Base-by-base conservation (phyloP, 257 asterid species). In the Verbascum thapsus region DNA sequence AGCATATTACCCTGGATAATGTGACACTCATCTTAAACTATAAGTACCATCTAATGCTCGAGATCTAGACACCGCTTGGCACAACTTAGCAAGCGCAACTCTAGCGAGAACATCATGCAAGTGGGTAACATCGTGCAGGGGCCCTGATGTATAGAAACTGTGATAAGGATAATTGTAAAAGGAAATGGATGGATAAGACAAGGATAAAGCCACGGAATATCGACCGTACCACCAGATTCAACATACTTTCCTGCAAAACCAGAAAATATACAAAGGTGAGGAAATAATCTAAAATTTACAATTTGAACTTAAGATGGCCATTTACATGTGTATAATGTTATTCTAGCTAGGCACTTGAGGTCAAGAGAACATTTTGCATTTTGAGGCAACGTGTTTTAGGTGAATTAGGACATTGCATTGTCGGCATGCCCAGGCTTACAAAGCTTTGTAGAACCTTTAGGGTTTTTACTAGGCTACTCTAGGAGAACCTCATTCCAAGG, bases 31-130 rank as follows among this genome's bases (percentile, higher is more conserved):
- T 58, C 62, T 42, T 37, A 63, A 52, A 53, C 69, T 53, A 58
- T 35, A 59, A 76, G 75, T 83, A 94, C 99, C 99, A 71, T 90
- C 92, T 44, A 94, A 70, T 69, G 88, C 89, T 58, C 96, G 90
- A 68, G 99, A 95, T 80, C 99, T 84, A 43, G 96, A 81, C 68
- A 94, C 74, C 6, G 90, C 61, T 67, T 94, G 94, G 81, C 99
- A 94, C 79, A 94, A 83, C 78, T 82, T 87, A 70, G 97, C 92
- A 63, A 94, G 88, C 55, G 97, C 96, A 72, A 94, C 97, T 85
- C 99, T 84, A 59, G 99, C 99, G 60, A 94, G 96, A 74, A 90
- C 99, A 61, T 94, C 99, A 76, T 90, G 97, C 88, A 94, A 82
- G 76, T 90, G 97, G 64, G 90, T 91, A 82, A 94, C 85, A 85